Evolutionary conservation across 768 basidiomycete genomes (phyloP).

Genomic region (Tulasnella sp.): DNA sequence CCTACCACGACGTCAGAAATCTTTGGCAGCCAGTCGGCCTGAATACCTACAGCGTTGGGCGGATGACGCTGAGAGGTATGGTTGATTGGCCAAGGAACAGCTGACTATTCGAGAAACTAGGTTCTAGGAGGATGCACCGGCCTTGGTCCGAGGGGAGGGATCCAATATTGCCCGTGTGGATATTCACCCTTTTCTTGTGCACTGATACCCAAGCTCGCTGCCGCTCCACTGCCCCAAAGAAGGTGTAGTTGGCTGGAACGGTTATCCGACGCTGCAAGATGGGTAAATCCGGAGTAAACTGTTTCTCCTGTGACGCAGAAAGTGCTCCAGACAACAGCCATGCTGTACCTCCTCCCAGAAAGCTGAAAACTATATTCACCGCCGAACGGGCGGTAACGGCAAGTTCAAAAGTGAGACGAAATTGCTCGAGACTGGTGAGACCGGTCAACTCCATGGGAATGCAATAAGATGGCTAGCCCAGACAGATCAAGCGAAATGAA

Average conservation of each 20-base stretch:
- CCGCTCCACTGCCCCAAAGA: background rate
- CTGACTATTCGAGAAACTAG: background rate
- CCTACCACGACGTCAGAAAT: background rate
- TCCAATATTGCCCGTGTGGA: background rate
- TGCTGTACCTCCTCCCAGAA: background rate
- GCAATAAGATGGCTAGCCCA: background rate
- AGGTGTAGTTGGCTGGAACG: background rate
- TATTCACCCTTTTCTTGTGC: background rate
- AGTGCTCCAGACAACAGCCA: background rate
- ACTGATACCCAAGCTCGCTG: background rate
- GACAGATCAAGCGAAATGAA: background rate
- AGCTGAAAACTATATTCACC: background rate
- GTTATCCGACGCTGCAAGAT: background rate
- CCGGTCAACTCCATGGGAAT: background rate
- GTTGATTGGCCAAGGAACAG: background rate
- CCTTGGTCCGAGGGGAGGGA: background rate
- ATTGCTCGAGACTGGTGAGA: background rate
- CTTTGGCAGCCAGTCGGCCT: background rate
- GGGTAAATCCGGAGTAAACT: background rate
- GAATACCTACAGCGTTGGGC: background rate
- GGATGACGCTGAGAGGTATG: background rate
- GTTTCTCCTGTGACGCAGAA: background rate
- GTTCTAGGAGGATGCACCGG: background rate
- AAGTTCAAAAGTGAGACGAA: background rate
- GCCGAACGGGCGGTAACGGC: background rate